Base-by-base conservation (phyloP, 257 asterid species). In the Perilla frutescens region DNA sequence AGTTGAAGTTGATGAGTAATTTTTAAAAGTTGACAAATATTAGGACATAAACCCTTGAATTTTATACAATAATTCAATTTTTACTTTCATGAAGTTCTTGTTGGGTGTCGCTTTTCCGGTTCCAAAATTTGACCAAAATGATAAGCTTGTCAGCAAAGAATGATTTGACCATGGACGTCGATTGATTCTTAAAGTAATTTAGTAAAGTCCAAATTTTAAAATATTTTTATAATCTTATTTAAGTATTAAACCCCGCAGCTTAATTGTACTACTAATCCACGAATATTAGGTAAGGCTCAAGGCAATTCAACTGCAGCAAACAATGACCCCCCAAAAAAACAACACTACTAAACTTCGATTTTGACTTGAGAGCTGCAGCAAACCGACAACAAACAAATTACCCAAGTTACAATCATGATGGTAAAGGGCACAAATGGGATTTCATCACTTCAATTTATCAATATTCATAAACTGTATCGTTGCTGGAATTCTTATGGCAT, bases 311-410 rank as follows among this genome's bases (percentile, higher is more conserved):
- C 37, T 57, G 32, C 62, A 29, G 36, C 73, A 62, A 47, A 39
- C 32, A 54, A 69, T 74, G 61, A 70, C 66, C 26, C 26, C 26
- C 26, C 26, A 20, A 45, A 70, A 70, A 57, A 70, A 66, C 34
- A 58, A 74, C 43, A 31, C 47, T 71, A 57, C 48, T 58, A 59
- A 43, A 60, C 62, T 32, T 70, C 78, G 83, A 80, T 77, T 75
- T 59, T 61, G 89, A 85, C 86, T 62, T 53, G 66, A 37, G 70
- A 82, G 45, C 73, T 26, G 75, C 70, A 9, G 45, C 7, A 68
- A 71, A 61, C 62, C 50, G 63, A 67, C 72, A 66, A 41, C 49
- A 53, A 50, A 37, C 70, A 48, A 57, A 4, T 13, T 36, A 57
- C 58, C 40, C 2, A 39, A 61, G 40, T 60, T 3, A 26, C 48